Base-by-base conservation (phyloP, 768 basidiomycete species). In the Russula earlei region DNA sequence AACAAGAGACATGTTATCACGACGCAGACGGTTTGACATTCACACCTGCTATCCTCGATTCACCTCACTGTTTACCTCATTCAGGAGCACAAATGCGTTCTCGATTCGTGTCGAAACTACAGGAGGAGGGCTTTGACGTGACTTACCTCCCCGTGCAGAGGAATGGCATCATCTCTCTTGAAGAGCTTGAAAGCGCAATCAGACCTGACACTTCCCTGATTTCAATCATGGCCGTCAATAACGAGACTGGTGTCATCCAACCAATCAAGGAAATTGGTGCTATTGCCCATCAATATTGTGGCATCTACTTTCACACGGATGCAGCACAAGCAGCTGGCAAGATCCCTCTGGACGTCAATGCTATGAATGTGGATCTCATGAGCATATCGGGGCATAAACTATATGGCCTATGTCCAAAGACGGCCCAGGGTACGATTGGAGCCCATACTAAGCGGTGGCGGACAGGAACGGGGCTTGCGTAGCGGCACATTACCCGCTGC, bases 181-280 rank as follows among this genome's bases (percentile, higher is more conserved):
- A 83, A 17, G 82, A 81, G 9, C 81, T 99, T 31, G 89, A 92
- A 66, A 80, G 77, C 1, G 87, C 93, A 36, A 92, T 99, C 55
- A 84, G 91, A 31, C 92, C 93, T 8, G 91, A 93, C 58, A 93
- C 91, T 12, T 89, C 88, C 1, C 74, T 98, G n/a, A 84, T 99
- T 43, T 95, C 93, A 12, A 85, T 99, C 68, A 99, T 99, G 96
- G 81, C 89, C 17, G 96, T 99, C 56, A 99, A 99, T 75, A 99
- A 99, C 71, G 96, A 99, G 73, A 98, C 93, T 4, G 96, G 96
- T 22, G 94, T 97, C 61, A 96, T 99, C 53, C 96, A 98, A 67
- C 96, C 96, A 2, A 77, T 98, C 60, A 87, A 90, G 67, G 92
- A 97, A 68, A 99, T 99, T 54, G 95, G 95, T 29, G 80, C 82